These are phyloP conservation scores for Fusarium guadeloupense DNA, from an alignment of 2,329 filamentous ascomycete genomes.

Conservation along the genomic window DNA sequence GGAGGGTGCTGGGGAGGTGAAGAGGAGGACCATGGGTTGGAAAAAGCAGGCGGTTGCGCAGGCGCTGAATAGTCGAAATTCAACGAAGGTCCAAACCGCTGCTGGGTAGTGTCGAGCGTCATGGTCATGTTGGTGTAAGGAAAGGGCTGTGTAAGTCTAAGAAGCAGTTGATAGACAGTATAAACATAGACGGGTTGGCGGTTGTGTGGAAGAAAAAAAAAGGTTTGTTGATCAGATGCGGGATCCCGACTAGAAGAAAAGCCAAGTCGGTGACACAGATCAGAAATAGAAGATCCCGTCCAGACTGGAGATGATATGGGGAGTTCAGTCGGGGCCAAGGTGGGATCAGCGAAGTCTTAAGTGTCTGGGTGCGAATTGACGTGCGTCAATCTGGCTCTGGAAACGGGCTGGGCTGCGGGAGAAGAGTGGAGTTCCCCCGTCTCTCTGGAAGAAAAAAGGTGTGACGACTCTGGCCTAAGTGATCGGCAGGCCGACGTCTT, in stretches of 20 bases:
- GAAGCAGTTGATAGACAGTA: slow-evolving; percentile 27
- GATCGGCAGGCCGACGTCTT: slow-evolving; percentile 66
- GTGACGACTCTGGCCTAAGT: slow-evolving; percentile 63
- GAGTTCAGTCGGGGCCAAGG: slow-evolving; percentile 47
- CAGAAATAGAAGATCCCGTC: slow-evolving; percentile 51
- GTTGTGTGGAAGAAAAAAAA: slow-evolving; percentile 40
- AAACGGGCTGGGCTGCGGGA: slow-evolving; percentile 52
- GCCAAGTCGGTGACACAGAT: slow-evolving; percentile 58
- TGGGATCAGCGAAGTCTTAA: slow-evolving; percentile 71
- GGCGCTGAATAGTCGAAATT: slow-evolving; percentile 76
- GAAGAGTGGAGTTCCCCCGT: slow-evolving; percentile 50
- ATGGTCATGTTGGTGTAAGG: slow-evolving; percentile 78
- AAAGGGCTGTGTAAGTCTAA: slow-evolving; percentile 23
- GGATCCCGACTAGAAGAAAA: slow-evolving; percentile 56
- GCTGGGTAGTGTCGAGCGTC: slow-evolving; percentile 91
- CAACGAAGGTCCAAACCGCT: slow-evolving; percentile 76
- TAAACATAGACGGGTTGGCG: slow-evolving; percentile 39
- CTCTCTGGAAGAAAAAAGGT: slow-evolving; percentile 49
- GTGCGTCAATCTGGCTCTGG: slow-evolving; percentile 53
- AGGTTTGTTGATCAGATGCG: slow-evolving; percentile 63
- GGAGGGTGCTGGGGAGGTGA: slow-evolving; percentile 55
- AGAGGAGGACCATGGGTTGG: slow-evolving; percentile 83
- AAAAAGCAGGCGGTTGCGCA: slow-evolving; percentile 75
- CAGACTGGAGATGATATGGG: slow-evolving; percentile 47
- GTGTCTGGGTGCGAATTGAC: slow-evolving; percentile 56